These are phyloP conservation scores for Elsinoe perseae DNA, from an alignment of 2,329 filamentous ascomycete species.

Conservation along the genomic window DNA sequence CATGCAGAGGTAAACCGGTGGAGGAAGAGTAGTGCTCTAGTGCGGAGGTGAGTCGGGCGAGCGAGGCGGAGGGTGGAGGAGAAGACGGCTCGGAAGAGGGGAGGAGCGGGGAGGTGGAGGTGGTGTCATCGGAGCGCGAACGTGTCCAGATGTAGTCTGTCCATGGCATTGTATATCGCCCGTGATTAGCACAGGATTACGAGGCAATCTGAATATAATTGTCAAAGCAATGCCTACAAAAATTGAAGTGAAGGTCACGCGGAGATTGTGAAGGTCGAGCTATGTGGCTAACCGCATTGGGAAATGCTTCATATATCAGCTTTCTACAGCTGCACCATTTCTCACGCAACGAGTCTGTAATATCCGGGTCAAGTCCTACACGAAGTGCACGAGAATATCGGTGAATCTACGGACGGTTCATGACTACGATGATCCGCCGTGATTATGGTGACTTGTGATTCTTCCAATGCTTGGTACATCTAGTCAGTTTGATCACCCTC, in stretches of 20 bases:
- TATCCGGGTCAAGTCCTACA: too few relatives aligned
- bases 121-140: background rate
- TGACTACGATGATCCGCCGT: too few relatives aligned
- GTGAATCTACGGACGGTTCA: too few relatives aligned
- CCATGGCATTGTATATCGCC: constrained; percentile 14
- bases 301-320: constrained; percentile 3
- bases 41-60: background rate
- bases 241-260: background rate
- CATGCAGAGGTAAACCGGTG: constrained; percentile 12
- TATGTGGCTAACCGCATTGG: background rate
- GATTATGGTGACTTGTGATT: too few relatives aligned
- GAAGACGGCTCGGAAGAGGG: background rate
- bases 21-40: background rate
- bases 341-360: too few relatives aligned
- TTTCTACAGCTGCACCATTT: background rate
- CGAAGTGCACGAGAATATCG: too few relatives aligned
- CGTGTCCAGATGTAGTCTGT: constrained; percentile 12
- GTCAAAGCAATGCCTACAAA: background rate
- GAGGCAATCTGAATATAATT: background rate
- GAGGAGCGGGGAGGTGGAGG: background rate
- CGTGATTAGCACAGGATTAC: background rate
- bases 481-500: too few relatives aligned
- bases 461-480: too few relatives aligned
- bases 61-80: background rate
- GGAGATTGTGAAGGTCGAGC: background rate